Conservation (phyloP, 1,139 yeast genomes). For the Hansenula sp. region DNA sequence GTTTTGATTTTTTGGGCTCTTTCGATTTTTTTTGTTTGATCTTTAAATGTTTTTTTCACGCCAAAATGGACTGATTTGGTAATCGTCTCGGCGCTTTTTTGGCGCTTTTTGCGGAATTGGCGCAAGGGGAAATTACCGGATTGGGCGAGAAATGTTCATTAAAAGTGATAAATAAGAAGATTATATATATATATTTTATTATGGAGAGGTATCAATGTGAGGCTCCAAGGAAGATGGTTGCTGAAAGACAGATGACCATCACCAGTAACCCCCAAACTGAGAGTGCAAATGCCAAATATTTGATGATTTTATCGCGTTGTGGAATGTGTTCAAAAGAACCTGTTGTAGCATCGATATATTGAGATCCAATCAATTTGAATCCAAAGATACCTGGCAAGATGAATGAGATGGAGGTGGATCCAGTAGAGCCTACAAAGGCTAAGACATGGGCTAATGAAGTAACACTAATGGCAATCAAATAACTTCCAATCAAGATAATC, state of each 20-base stretch:
- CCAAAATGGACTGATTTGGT: too few species aligned
- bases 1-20: too few species aligned
- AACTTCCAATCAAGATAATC: conserved; percentile 56
- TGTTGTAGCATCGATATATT: conserved; percentile 31
- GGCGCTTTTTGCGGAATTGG: too few species aligned
- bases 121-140: background rate
- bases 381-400: conserved; percentile 92
- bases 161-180: too few species aligned
- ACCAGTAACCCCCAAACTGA: conserved; percentile 75
- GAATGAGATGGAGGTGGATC: conserved; percentile 90
- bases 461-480: conserved; percentile 72
- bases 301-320: conserved; percentile 39
- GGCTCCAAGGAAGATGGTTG: conserved; percentile 66
- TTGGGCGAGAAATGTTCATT: background rate
- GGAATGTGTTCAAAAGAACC: conserved; percentile 30
- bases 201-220: conserved; percentile 23
- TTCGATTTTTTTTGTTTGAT: too few species aligned
- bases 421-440: conserved; percentile 93
- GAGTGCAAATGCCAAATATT: conserved; percentile 57
- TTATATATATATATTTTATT: background rate
- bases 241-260: conserved; percentile 73
- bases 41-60: too few species aligned
- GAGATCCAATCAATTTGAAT: conserved; percentile 55
- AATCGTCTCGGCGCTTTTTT: too few species aligned
- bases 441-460: conserved; percentile 79